Evolutionary conservation across 352 stramenopile genomes (phyloP), one percentile per base, ranked within the genome.

Genomic region (Nothophytophthora sp.): DNA sequence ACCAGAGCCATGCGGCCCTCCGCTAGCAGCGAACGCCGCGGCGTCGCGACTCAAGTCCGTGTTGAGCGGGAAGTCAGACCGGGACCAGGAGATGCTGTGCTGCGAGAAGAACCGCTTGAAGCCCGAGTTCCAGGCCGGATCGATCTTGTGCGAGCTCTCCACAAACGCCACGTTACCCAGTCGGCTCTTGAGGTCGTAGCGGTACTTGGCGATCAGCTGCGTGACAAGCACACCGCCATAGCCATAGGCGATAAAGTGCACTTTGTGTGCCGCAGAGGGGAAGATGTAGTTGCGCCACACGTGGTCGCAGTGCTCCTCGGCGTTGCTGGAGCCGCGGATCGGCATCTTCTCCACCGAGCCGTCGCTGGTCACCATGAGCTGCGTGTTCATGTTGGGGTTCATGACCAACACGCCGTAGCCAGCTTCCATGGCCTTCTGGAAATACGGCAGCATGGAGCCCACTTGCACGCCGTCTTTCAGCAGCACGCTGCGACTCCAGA

Each of bases 91-190:
- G 10, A 96, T 77, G 34, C 76, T 86, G 50, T 92, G 76, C 57
- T 90, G 73, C 13, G 71, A 88, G 44, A 96, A 84, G 40, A 88
- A 95, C 2, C 85, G 77, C 58, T 87, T 81, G 37, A 96, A 90
- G 11, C 73, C 70, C 1, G 70, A 65, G 40, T 75, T 81, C 73
- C 89, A 93, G 20, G 59, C 57, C 9, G 70, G 60, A 33, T 91
- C 77, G 22, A 89, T 67, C 12, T 59, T 69, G 29, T 91, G 88
- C 12, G 73, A 75, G 3, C 62, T 78, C 35, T 91, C 81, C 0
- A 74, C 76, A 66, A 92, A 92, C 18, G 88, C 81, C 15, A 92
- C 65, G 4, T 63, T 74, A 43, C 74, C 70, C 13, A 92, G 56
- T 0, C 73, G 74, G 46, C 77, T 69, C 8, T 79, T 73, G 4